phyloP scores from a whole-genome alignment of 495 filamentous ascomycete genomes.

The Tetracladium setigerum region DNA sequence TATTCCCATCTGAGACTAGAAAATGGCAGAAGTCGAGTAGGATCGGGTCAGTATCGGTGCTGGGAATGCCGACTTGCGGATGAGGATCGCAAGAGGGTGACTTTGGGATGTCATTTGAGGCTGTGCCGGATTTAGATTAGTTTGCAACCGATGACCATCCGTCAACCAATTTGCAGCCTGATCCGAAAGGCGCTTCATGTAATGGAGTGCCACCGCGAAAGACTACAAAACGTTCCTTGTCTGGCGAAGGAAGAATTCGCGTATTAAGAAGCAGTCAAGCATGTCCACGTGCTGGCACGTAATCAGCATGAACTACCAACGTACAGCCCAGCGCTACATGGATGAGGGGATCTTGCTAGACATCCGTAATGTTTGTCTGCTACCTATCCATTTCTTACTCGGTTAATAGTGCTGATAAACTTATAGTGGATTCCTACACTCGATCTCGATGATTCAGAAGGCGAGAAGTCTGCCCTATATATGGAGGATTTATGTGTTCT shows the following conservation, averaged over 20 bases:
- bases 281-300: constrained; percentile 1
- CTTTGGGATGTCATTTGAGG: no score
- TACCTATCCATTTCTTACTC: background rate
- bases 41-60: no score
- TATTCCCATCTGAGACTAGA: no score
- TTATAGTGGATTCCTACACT: constrained; percentile 5
- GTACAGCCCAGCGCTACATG: background rate
- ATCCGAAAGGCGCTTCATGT: background rate
- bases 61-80: no score
- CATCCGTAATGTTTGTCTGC: constrained; percentile 5
- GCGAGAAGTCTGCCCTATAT: constrained; percentile 6
- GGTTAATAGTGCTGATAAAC: background rate
- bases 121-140: background rate
- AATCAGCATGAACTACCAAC: constrained; percentile 4
- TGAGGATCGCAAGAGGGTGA: no score
- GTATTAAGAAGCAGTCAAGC: constrained; percentile 7
- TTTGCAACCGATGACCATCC: background rate
- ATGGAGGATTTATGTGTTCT: constrained; percentile 5
- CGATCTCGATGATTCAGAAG: constrained; percentile 6
- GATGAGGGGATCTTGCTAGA: constrained; percentile 2
- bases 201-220: background rate
- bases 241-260: constrained; percentile 1
- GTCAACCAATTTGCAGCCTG: background rate
- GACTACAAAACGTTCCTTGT: constrained; percentile 3
- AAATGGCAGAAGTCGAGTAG: no score